Conservation (phyloP, 2,329 filamentous ascomycete genomes). For the Lizonia empirigonia region DNA sequence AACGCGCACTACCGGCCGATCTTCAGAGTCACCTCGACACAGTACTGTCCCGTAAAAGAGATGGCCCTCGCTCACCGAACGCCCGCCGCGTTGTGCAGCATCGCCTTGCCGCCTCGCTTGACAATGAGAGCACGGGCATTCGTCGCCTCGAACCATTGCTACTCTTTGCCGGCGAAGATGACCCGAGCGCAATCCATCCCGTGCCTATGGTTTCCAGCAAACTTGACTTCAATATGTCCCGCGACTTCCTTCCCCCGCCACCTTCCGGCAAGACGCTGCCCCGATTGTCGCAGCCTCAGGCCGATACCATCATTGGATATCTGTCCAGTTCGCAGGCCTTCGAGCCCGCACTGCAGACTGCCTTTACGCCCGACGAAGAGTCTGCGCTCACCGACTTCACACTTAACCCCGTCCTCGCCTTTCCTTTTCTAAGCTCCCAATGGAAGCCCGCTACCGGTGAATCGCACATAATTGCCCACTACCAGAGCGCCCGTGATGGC, state of each 20-base stretch:
- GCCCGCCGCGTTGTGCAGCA: slow-evolving; percentile 13
- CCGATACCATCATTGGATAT: slow-evolving; percentile 15
- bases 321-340: slow-evolving; percentile 11
- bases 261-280: slow-evolving; percentile 4
- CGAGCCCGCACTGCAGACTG: slow-evolving; percentile 7
- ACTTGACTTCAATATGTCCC: slow-evolving; percentile 8
- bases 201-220: slow-evolving; percentile 15
- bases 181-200: slow-evolving; percentile 3
- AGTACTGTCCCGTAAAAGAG: slow-evolving; percentile 4
- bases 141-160: slow-evolving; percentile 13
- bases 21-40: slow-evolving; percentile 10
- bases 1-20: slow-evolving; percentile 1
- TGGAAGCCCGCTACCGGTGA: background rate
- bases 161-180: slow-evolving; percentile 16
- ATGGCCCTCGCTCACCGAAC: slow-evolving; percentile 15
- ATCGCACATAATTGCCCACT: background rate
- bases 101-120: slow-evolving; percentile 13
- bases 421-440: slow-evolving; percentile 8
- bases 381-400: slow-evolving; percentile 12
- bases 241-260: slow-evolving; percentile 9
- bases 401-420: slow-evolving; percentile 9
- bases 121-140: slow-evolving; percentile 17
- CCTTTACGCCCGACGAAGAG: slow-evolving; percentile 10
- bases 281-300: slow-evolving; percentile 9
- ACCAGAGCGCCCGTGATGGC: background rate